Evolutionary conservation across 768 basidiomycete species (phyloP).

Genomic region (Leucocoprinus sp.): DNA sequence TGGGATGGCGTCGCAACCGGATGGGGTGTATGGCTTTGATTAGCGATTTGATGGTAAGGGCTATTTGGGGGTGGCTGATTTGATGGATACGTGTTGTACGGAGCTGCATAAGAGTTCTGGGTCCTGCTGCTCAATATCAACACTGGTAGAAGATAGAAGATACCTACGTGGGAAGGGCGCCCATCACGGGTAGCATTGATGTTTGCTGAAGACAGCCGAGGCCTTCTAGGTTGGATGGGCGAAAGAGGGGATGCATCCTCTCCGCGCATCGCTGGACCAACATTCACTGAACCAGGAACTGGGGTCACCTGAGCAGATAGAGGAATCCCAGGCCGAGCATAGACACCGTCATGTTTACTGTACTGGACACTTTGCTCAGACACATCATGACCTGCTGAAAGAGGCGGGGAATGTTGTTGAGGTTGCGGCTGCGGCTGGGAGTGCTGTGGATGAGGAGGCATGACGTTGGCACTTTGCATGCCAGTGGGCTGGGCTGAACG

Average conservation of each 20-base stretch:
- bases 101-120: constrained; percentile 24
- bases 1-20: constrained; percentile 6
- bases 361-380: constrained; percentile 30
- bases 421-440: constrained; percentile 31
- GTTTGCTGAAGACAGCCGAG: constrained; percentile 30
- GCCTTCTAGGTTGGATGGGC: constrained; percentile 34
- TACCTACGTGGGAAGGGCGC: constrained; percentile 44
- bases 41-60: constrained; percentile 25
- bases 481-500: constrained; percentile 17
- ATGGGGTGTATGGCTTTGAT: constrained; percentile 9
- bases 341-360: constrained; percentile 40
- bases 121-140: not conserved
- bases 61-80: constrained; percentile 28
- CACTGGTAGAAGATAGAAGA: constrained; percentile 5
- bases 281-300: constrained; percentile 28
- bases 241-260: constrained; percentile 28
- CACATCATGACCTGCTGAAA: constrained; percentile 36
- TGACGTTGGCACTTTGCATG: constrained; percentile 10
- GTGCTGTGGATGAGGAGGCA: constrained; percentile 20
- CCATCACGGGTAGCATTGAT: constrained; percentile 34
- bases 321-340: constrained; percentile 39
- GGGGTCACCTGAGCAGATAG: constrained; percentile 35
- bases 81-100: constrained; percentile 29
- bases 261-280: constrained; percentile 24
- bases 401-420: constrained; percentile 41